Evolutionary conservation across 2,329 filamentous ascomycete genomes (phyloP), one percentile per base, ranked within the genome.

Genomic region (Aspergillus quadrilineatus): DNA sequence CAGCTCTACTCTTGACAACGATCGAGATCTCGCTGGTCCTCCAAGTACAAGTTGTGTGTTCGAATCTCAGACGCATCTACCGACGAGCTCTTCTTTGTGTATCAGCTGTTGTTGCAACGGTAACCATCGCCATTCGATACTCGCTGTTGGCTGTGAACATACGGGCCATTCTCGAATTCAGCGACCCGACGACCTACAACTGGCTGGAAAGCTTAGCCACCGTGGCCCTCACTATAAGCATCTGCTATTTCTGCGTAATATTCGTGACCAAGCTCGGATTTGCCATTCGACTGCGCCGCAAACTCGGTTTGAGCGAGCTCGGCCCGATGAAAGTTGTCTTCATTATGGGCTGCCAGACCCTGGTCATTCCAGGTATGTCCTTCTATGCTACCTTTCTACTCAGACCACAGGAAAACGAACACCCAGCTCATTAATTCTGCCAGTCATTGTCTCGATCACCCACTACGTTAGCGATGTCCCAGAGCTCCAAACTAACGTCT

Each of bases 281-380:
- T 60, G 84, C 84, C 6, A 80, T 89, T 34, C 68, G 76, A 7
- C 75, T 82, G 60, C 80, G 86, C 22, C 79, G 76, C 53, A 76
- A 75, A 62, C 73, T 88, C 58, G 83, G 84, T 1, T 75, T 87
- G 65, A 79, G 75, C 54, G 80, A 83, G 53, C 87, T 86, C 65
- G 84, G 84, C 8, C 82, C 84, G 1, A 84, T 89, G 78, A 83
- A 86, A 63, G 80, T 86, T 55, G 82, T 89, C 59, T 86, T 86
- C 68, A 80, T 88, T 64, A 87, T 88, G 80, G 83, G 84, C 47
- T 85, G 82, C 59, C 85, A 88, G 71, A 88, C 85, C 1, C 79
- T 89, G 77, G 66, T 85, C 34, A 76, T 88, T 59, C 86, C 86
- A 67, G 81, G 85, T 86, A 75, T 34, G 39, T 36, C 17, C 12